A percentile compares a stretch with the other conserved stretches of the same genome.
These are phyloP conservation scores for Agaricus sinodeliciosus DNA, from an alignment of 768 basidiomycete genomes.

Conservation along the genomic window DNA sequence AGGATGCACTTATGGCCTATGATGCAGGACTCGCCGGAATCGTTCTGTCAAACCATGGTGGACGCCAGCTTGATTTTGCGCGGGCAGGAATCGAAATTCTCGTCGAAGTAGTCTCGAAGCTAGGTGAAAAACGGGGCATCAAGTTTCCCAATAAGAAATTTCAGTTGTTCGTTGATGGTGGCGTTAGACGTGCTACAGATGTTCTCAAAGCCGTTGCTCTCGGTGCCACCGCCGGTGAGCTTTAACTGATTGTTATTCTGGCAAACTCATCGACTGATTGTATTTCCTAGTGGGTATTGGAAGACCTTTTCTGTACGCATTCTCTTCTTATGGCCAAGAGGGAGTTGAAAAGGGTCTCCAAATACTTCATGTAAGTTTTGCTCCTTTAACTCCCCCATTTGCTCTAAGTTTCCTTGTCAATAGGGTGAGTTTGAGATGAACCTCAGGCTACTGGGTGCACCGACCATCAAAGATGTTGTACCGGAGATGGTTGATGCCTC, in stretches of 20 bases:
- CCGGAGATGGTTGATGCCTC: slow-evolving; percentile 88
- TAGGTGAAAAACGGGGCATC: slow-evolving; percentile 60
- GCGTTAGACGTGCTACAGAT: slow-evolving; percentile 86
- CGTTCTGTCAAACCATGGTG: slow-evolving; percentile 86
- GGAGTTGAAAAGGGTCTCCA: slow-evolving; percentile 81
- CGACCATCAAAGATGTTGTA: slow-evolving; percentile 68
- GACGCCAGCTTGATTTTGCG: slow-evolving; percentile 71
- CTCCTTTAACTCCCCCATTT: background rate
- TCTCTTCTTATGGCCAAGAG: slow-evolving; percentile 81
- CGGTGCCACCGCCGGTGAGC: slow-evolving; percentile 77
- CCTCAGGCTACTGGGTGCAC: slow-evolving; percentile 86
- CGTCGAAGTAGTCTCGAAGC: slow-evolving; percentile 71
- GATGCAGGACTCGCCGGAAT: slow-evolving; percentile 69
- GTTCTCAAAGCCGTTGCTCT: slow-evolving; percentile 84
- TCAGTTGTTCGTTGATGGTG: slow-evolving; percentile 91
- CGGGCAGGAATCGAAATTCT: slow-evolving; percentile 89
- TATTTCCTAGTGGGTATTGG: slow-evolving; percentile 62
- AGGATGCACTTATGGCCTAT: slow-evolving; percentile 83
- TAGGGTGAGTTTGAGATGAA: slow-evolving; percentile 99
- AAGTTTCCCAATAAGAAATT: slow-evolving; percentile 75
- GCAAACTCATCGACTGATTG: background rate
- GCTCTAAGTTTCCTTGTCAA: background rate
- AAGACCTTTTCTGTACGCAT: slow-evolving; percentile 83
- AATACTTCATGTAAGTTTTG: slow-evolving; percentile 55
- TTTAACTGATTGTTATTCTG: background rate